A percentile compares a stretch with the other conserved stretches of the same genome.
Conservation (phyloP, 805 yeast species). For the Yarrowia divulgata region DNA sequence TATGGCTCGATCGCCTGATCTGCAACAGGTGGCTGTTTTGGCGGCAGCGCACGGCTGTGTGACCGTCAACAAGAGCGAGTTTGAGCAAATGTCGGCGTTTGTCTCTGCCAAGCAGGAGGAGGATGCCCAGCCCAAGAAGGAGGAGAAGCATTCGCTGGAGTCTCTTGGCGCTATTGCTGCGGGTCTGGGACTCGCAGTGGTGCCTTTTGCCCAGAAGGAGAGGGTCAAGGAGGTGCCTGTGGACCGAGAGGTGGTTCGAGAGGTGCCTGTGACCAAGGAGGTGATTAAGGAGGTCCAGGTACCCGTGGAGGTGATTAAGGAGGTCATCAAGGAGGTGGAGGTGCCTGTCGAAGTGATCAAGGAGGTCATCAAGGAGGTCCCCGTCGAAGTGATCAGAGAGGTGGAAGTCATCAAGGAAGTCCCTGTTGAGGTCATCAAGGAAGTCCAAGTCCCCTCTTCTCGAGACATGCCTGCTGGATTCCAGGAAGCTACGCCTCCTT, state of each 20-base stretch:
- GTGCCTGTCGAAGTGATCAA: constrained; percentile 35
- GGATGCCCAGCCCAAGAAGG: background rate
- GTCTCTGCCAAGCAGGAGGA: constrained; percentile 15
- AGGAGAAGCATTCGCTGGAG: constrained; percentile 24
- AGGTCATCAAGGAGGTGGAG: constrained; percentile 23
- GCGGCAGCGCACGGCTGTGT: constrained; percentile 18
- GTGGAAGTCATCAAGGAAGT: background rate
- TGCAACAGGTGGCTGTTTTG: constrained; percentile 12
- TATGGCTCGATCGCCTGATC: constrained; percentile 13
- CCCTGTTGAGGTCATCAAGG: constrained; percentile 1
- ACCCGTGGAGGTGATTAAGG: constrained; percentile 32
- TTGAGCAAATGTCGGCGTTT: constrained; percentile 30
- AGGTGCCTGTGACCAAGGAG: constrained; percentile 15
- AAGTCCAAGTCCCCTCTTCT: background rate
- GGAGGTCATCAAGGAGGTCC: constrained; percentile 31
- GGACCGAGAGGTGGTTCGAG: background rate
- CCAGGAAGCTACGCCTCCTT: background rate
- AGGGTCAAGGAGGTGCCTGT: constrained; percentile 11
- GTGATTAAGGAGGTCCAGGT: constrained; percentile 34
- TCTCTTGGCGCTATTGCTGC: constrained; percentile 26
- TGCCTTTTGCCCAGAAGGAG: constrained; percentile 18
- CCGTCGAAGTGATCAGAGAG: constrained; percentile 7
- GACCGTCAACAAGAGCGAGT: constrained; percentile 13
- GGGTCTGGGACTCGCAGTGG: constrained; percentile 29
- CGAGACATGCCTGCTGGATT: background rate